phyloP scores from a whole-genome alignment of 2,329 filamentous ascomycete species.

The Exophiala bonariae region DNA sequence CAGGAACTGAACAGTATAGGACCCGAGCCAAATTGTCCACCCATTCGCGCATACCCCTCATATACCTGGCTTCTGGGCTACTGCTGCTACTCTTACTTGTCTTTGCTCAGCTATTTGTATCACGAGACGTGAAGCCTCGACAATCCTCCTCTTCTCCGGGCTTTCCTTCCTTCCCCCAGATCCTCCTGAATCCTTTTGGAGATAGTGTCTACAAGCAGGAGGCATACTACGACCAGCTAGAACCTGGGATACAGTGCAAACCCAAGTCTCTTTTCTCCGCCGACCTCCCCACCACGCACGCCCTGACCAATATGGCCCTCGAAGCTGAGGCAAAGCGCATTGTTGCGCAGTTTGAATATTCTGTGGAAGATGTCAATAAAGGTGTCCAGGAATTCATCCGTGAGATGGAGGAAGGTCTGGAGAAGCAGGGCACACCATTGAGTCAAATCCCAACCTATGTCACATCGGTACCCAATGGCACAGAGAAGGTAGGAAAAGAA shows the following conservation, averaged over 20 bases:
- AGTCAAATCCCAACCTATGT: conserved; percentile 98
- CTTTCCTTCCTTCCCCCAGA: conserved; percentile 2
- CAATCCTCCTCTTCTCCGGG: conserved; percentile 1
- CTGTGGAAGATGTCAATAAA: conserved; percentile 72
- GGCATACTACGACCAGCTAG: conserved; percentile 28
- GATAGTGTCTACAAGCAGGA: conserved; percentile 30
- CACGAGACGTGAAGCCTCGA: conserved; percentile 8
- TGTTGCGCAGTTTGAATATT: conserved; percentile 82
- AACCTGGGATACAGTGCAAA: conserved; percentile 29
- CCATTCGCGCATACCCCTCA: conserved; percentile 14
- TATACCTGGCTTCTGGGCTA: conserved; percentile 23
- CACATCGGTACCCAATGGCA: conserved; percentile 92
- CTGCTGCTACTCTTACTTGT: conserved; percentile 21
- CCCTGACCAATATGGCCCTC: conserved; percentile 36
- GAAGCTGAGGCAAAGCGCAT: conserved; percentile 75
- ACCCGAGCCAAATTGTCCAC: conserved; percentile 19
- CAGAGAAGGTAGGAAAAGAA: conserved; percentile 72
- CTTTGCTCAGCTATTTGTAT: conserved; percentile 16
- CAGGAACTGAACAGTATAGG: conserved; percentile 20
- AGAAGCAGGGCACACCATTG: conserved; percentile 74
- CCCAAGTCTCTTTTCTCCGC: conserved; percentile 28
- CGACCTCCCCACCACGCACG: conserved; percentile 24
- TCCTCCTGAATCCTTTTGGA: conserved; percentile 25
- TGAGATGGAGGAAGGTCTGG: conserved; percentile 84
- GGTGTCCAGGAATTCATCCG: conserved; percentile 82